Percentiles rank a stretch among this genome's conserved stretches.
phyloP scores from a whole-genome alignment of 306 rosid genomes.

The Prunus mongolica region DNA sequence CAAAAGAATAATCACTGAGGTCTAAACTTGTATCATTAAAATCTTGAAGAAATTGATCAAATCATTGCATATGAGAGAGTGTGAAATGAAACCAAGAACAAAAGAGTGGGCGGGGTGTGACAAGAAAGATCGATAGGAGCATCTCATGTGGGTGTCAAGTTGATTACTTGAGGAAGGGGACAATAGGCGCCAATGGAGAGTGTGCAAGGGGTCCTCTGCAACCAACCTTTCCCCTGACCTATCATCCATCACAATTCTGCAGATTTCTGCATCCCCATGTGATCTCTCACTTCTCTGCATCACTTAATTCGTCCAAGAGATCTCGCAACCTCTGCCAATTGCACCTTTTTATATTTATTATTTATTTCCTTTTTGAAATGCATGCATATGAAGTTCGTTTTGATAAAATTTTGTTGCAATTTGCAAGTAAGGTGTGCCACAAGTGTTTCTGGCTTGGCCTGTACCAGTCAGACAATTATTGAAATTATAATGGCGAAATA shows the following conservation, averaged over 20 bases:
- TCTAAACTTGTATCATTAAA: background rate
- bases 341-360: background rate
- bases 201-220: background rate
- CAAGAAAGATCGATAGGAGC: background rate
- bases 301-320: background rate
- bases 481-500: background rate
- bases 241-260: background rate
- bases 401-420: background rate
- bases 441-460: no score
- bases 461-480: background rate
- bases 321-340: background rate
- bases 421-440: background rate
- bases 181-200: background rate
- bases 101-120: background rate
- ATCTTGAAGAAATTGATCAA: no score
- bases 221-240: background rate
- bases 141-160: background rate
- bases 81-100: background rate
- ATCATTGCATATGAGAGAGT: background rate
- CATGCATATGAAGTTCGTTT: background rate
- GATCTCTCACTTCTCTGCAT: slow-evolving; percentile 9
- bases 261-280: slow-evolving; percentile 1
- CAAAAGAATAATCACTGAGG: no score
- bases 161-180: background rate
- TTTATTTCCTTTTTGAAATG: background rate